These are phyloP conservation scores for Apiospora saccharicola DNA, from an alignment of 2,329 filamentous ascomycete species.

Conservation along the genomic window DNA sequence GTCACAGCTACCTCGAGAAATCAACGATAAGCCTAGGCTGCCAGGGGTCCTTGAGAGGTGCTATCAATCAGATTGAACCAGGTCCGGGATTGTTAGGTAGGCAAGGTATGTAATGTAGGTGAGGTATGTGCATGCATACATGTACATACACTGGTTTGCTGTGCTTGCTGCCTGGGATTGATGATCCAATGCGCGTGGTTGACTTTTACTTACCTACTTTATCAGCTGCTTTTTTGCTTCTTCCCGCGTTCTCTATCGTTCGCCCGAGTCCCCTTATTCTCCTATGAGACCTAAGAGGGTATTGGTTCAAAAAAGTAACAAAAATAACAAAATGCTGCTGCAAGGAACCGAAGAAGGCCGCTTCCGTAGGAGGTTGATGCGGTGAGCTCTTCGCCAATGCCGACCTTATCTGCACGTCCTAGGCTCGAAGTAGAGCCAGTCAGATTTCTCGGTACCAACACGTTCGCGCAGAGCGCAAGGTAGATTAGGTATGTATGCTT, in stretches of 20 bases:
- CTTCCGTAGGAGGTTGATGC: not conserved
- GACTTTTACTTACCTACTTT: conserved; percentile 9
- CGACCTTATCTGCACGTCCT: conserved; percentile 18
- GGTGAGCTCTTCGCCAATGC: conserved; percentile 14
- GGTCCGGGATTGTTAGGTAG: not conserved
- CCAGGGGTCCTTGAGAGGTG: conserved; percentile 10
- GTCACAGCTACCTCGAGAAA: conserved; percentile 13
- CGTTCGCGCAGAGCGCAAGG: conserved; percentile 9
- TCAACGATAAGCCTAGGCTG: conserved; percentile 13
- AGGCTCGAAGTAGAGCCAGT: conserved; percentile 13
- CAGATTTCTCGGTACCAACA: conserved; percentile 15
- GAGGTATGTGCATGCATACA: not conserved
- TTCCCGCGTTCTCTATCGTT: conserved; percentile 8
- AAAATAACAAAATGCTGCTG: conserved; percentile 4
- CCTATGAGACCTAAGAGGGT: not conserved
- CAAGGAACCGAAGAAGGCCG: conserved; percentile 20
- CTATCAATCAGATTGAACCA: conserved; percentile 14
- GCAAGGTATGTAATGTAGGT: not conserved
- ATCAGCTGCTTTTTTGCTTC: conserved; percentile 8
- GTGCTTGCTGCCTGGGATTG: conserved; percentile 8
- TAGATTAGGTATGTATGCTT: not conserved
- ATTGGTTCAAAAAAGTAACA: not conserved
- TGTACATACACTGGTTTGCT: not conserved
- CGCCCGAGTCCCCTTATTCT: not conserved
- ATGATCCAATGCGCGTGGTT: conserved; percentile 8